phyloP scores from a whole-genome alignment of 768 basidiomycete species.

The Russula sp. region DNA sequence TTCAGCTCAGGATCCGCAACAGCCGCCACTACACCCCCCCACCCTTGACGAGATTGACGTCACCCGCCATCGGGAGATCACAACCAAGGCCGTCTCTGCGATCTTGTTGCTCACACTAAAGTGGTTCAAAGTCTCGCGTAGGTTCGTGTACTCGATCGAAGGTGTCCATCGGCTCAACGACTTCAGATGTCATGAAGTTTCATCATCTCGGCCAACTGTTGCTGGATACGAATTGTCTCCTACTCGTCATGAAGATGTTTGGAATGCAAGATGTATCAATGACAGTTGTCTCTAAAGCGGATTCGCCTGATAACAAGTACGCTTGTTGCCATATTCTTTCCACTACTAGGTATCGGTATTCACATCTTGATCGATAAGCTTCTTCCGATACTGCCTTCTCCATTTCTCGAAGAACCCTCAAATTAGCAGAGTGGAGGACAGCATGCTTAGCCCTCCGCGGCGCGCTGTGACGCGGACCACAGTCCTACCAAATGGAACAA shows the following conservation, averaged over 20 bases:
- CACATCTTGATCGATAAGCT: slow-evolving; percentile 49
- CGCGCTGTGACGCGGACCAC: slow-evolving; percentile 57
- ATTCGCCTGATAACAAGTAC: slow-evolving; percentile 83
- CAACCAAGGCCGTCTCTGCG: slow-evolving; percentile 94
- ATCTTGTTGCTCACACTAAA: slow-evolving; percentile 87
- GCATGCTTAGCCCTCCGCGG: slow-evolving; percentile 56
- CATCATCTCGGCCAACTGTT: slow-evolving; percentile 95
- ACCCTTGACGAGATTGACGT: slow-evolving; percentile 91
- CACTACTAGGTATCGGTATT: slow-evolving; percentile 7
- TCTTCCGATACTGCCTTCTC: slow-evolving; percentile 90
- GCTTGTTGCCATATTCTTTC: slow-evolving; percentile 26
- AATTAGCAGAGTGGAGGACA: slow-evolving; percentile 58
- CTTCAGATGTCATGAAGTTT: slow-evolving; percentile 93
- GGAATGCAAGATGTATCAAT: slow-evolving; percentile 89
- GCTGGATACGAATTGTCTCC: slow-evolving; percentile 90
- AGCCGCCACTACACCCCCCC: slow-evolving; percentile 60
- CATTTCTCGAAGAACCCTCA: slow-evolving; percentile 70
- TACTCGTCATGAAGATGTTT: slow-evolving; percentile 96
- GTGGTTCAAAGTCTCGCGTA: slow-evolving; percentile 99
- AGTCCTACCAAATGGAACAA: slow-evolving; percentile 67
- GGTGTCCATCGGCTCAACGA: slow-evolving; percentile 6
- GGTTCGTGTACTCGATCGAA: slow-evolving; percentile 37
- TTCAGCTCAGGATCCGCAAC: slow-evolving; percentile 52
- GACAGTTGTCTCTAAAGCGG: slow-evolving; percentile 83
- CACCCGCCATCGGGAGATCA: slow-evolving; percentile 93